Conservation (phyloP, 176 grass and related monocot species). For the Lolium multiflorum region DNA sequence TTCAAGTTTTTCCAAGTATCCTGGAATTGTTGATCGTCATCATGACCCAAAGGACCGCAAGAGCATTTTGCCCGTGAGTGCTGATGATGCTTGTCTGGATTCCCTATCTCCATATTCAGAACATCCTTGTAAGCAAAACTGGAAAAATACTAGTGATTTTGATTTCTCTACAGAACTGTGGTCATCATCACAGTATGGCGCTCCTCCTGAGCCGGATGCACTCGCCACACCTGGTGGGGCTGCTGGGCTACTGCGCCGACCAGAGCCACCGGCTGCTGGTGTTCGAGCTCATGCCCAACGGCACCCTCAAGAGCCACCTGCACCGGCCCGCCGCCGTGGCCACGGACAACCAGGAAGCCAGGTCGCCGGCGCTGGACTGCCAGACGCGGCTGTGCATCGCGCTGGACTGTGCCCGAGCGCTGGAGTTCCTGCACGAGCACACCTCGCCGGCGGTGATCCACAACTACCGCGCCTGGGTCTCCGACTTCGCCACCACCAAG, state of each 20-base stretch:
- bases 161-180: conserved; percentile 35
- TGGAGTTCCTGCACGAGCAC: conserved; percentile 91
- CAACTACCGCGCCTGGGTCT: conserved; percentile 76
- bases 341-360: neutral
- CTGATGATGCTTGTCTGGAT: conserved; percentile 33
- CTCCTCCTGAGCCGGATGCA: conserved; percentile 11
- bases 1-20: neutral
- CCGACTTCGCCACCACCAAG: conserved; percentile 91
- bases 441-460: conserved; percentile 77
- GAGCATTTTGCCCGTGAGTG: neutral
- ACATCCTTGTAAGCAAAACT: conserved; percentile 45
- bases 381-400: conserved; percentile 34
- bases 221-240: conserved; percentile 72
- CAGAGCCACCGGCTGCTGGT: conserved; percentile 90
- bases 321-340: conserved; percentile 33
- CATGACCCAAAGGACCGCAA: no score
- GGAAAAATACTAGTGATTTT: conserved; percentile 6
- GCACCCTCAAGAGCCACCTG: conserved; percentile 84
- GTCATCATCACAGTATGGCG: conserved; percentile 27
- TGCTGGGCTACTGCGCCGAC: conserved; percentile 97
- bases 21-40: no score
- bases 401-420: conserved; percentile 79
- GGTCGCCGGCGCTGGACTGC: neutral
- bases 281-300: conserved; percentile 95
- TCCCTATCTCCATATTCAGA: conserved; percentile 36